Evolutionary conservation across 2,329 filamentous ascomycete species (phyloP), one percentile per base, ranked within the genome.

Genomic region (Sclerotinia subarctica): DNA sequence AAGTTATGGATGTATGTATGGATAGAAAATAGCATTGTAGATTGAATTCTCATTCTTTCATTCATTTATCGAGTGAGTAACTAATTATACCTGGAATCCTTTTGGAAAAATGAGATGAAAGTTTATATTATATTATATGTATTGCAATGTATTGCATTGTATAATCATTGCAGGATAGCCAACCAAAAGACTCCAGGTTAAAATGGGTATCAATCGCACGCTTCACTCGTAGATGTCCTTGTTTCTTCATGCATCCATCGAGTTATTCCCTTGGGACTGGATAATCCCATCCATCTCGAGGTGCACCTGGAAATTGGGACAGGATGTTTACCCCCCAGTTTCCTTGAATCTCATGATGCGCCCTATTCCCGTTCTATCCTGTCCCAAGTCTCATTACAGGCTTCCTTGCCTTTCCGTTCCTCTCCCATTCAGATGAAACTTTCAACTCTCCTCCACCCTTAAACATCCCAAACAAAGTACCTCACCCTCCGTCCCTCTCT

Each of bases 401-500:
- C 38, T 42, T 42, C 38, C 2, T 42, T 42, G 11, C 35, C 10
- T 38, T 38, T 47, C 24, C 21, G 24, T 15, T 42, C 8, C 19
- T 24, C 29, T 21, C 13, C 26, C 17, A 26, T n/a, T 24, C 29
- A 1, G 8, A 17, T 35, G 42, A 44, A 62, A 29, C 24, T n/a
- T 10, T 42, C 29, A 21, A 56, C 59, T 67, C 24, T 72, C 70
- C 52, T 73, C 72, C 38, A 68, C 64, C 32, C 71, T 71, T 52
- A 89, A 79, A 71, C 89, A 91, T 1, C 87, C 87, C 59, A 90
- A 77, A 73, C 89, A 92, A 69, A 87, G 84, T 6, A 90, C 84
- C 59, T 91, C 88, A 35, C 89, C 89, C 65, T 90, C 84, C 26
- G 79, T 74, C 0, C 88, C 88, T 32, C 81, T 82, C 76, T 92